A percentile compares a stretch with the other conserved stretches of the same genome.
Evolutionary conservation across 2,329 filamentous ascomycete genomes (phyloP).

Genomic region (Teratosphaeriaceae sp.): DNA sequence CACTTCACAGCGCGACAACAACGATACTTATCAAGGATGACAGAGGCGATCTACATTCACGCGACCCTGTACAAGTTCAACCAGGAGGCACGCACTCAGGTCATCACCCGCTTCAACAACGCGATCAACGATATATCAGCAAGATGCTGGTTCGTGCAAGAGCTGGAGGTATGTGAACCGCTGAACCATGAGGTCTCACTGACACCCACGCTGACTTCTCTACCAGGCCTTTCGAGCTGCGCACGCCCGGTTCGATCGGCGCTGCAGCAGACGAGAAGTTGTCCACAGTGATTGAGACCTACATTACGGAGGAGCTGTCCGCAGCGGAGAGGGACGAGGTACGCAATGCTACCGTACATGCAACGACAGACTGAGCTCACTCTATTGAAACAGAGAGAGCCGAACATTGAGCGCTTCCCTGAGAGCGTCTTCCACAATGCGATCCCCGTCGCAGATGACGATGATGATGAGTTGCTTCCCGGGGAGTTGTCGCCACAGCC

Average conservation of each 20-base stretch:
- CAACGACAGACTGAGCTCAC: background rate
- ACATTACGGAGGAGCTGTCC: constrained; percentile 14
- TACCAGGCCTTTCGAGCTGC: constrained; percentile 14
- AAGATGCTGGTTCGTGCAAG: constrained; percentile 15
- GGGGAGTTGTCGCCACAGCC: background rate
- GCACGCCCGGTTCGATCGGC: constrained; percentile 12
- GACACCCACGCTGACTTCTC: constrained; percentile 1
- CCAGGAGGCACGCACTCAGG: constrained; percentile 10
- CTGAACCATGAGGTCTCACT: background rate
- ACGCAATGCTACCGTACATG: background rate
- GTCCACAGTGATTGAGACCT: constrained; percentile 9
- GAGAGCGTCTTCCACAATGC: constrained; percentile 17
- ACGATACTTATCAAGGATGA: constrained; percentile 9
- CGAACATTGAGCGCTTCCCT: constrained; percentile 15
- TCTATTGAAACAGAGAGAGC: constrained; percentile 7
- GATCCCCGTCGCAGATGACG: constrained; percentile 9
- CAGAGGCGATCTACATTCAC: constrained; percentile 21
- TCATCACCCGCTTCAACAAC: constrained; percentile 17
- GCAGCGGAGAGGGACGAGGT: constrained; percentile 13
- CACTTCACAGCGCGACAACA: background rate
- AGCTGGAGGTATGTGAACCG: constrained; percentile 10
- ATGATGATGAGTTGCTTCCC: constrained; percentile 1
- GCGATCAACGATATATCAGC: constrained; percentile 14
- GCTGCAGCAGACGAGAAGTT: constrained; percentile 16
- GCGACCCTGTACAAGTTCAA: constrained; percentile 22